Percentiles rank a stretch among this genome's conserved stretches.
These are phyloP conservation scores for Wolfiporia cocos DNA, from an alignment of 1,284 basidiomycete species.

Conservation along the genomic window DNA sequence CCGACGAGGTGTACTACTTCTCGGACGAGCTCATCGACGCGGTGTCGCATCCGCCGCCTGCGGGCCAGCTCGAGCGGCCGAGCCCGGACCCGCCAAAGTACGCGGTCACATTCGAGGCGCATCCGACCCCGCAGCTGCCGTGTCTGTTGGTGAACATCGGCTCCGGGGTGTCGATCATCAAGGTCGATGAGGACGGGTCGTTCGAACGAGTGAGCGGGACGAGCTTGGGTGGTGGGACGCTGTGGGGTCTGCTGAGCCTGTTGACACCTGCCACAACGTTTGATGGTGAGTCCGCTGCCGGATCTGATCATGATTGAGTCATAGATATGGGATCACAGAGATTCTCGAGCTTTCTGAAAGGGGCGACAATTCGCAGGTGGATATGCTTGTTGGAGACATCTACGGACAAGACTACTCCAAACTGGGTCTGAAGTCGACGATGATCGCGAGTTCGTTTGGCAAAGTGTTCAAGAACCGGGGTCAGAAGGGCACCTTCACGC, in stretches of 20 bases:
- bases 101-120: slow-evolving; percentile 78
- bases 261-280: slow-evolving; percentile 95
- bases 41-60: slow-evolving; percentile 58
- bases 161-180: slow-evolving; percentile 96
- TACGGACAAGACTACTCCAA: slow-evolving; percentile 94
- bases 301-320: neutral
- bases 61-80: slow-evolving; percentile 70
- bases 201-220: slow-evolving; percentile 98
- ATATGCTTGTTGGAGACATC: slow-evolving; percentile 99
- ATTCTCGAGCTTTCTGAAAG: slow-evolving; percentile 93
- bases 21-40: slow-evolving; percentile 94
- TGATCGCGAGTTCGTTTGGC: slow-evolving; percentile 97
- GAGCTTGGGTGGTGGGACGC: slow-evolving; percentile 96
- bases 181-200: slow-evolving; percentile 91
- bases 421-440: slow-evolving; percentile 94
- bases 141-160: slow-evolving; percentile 98
- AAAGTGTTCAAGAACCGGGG: slow-evolving; percentile 96
- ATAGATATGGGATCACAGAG: slow-evolving; percentile 47
- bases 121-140: slow-evolving; percentile 85
- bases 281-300: slow-evolving; percentile 83
- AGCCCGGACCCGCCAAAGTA: slow-evolving; percentile 90
- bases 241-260: slow-evolving; percentile 94
- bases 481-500: slow-evolving; percentile 71
- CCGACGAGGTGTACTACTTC: slow-evolving; percentile 98
- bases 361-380: slow-evolving; percentile 92